Base-by-base conservation (phyloP, 306 rosid species). In the Canavalia gladiata region DNA sequence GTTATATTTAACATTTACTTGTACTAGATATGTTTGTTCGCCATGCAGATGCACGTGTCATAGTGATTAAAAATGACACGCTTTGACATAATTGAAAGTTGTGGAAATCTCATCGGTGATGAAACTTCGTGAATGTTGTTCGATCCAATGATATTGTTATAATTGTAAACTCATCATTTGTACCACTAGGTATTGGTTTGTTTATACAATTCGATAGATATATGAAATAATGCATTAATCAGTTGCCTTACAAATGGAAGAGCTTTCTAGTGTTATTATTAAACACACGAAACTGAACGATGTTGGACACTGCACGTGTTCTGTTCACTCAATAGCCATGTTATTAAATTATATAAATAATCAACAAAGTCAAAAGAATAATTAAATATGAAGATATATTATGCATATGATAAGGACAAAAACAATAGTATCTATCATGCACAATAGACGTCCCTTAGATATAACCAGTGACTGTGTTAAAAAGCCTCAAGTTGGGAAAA, bases 231-330 rank as follows among this genome's bases (percentile, higher is more conserved):
- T 52, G 50, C 60, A 69, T 60, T 60, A 45, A 63, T 77, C 58
- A 54, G 35, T 55, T 45, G 13, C 76, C 41, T 57, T 62, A 60
- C 78, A 76, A 37, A 83, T 77, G 78, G 67, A 76, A 60, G 78
- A 51, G 60, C 35, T 45, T 49, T 50, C 31, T 35, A 13, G 1
- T 10, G 18, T 49, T 65, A 74, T 67, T 54, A 67, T 78, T 29
- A n/a, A 37, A 74, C 25, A 46, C 13, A 76, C 30, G 41, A 60
- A 35, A 46, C 11, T 31, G 6, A 51, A 8, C 4, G 25, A 12
- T 29, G 31, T 65, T 73, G 33, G 7, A 56, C 7, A 51, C 69
- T 74, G 49, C 82, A 77, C 68, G 75, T 77, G 86, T 71, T 70
- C 54, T 83, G 66, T 71, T 77, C 30, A 42, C 56, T 62, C 79